phyloP scores from a whole-genome alignment of 73 alveolate genomes.

The Uronychia binucleata region DNA sequence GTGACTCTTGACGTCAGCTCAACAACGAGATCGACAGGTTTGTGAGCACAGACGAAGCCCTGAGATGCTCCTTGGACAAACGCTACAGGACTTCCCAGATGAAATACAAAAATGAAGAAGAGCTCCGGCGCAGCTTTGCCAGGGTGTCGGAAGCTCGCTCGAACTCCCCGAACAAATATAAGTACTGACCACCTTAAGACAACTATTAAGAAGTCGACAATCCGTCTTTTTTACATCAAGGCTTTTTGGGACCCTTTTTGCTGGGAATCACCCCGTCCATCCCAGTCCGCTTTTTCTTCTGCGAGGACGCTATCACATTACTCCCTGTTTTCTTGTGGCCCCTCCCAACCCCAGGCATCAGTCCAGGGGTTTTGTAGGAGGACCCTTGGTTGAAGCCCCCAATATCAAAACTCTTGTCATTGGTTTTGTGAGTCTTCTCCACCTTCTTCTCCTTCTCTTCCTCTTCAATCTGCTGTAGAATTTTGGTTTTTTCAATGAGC shows the following conservation, averaged over 20 bases:
- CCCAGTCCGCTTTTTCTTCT: not conserved
- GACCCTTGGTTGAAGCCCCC: not conserved
- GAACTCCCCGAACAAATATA: not conserved
- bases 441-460: not conserved
- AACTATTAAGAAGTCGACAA: too few species aligned
- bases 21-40: conserved; percentile 41
- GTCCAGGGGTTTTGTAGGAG: not conserved
- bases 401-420: not conserved
- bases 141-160: not conserved
- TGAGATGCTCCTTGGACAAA: conserved; percentile 32
- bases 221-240: not conserved
- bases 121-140: not conserved
- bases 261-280: too few species aligned
- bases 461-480: not conserved
- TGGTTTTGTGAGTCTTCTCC: not conserved
- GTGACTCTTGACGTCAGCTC: not conserved
- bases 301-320: not conserved
- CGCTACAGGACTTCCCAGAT: conserved; percentile 27
- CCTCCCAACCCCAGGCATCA: not conserved
- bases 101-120: conserved; percentile 29
- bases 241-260: not conserved
- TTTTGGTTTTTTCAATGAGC: not conserved
- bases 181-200: not conserved
- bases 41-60: conserved; percentile 45
- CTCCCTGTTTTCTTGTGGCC: not conserved